Conservation (phyloP, 257 asterid genomes). For the Ocimum tenuiflorum region DNA sequence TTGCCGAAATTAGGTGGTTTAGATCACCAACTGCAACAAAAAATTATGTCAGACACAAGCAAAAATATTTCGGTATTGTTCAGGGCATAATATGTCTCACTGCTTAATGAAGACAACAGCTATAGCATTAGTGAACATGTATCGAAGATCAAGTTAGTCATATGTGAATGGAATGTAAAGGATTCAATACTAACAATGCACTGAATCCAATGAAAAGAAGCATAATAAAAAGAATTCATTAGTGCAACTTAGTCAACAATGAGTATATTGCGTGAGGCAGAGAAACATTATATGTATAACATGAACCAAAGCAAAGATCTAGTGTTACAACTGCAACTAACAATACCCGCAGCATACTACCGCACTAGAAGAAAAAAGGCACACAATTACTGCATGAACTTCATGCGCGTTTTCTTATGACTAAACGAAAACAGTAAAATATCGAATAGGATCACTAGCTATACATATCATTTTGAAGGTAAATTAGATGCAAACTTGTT, state of each 20-base stretch:
- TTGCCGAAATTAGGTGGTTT: constrained; percentile 81
- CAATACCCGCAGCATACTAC: not conserved
- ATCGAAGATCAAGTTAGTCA: not conserved
- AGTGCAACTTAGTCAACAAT: not conserved
- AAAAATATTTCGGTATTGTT: not conserved
- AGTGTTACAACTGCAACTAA: not conserved
- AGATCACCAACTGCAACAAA: constrained; percentile 64
- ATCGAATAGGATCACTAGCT: not conserved
- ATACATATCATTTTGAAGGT: not conserved
- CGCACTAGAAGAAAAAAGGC: not conserved
- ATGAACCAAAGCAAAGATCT: not conserved
- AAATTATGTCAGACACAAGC: not conserved
- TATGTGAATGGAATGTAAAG: not conserved
- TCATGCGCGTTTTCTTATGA: not conserved
- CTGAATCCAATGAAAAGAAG: not conserved
- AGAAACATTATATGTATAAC: not conserved
- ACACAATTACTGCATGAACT: not conserved
- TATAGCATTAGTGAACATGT: not conserved
- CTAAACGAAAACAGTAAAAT: not conserved
- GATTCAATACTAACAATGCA: not conserved
- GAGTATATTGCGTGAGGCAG: not conserved
- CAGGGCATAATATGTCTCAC: not conserved
- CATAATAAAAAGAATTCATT: not conserved
- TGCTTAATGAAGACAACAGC: not conserved
- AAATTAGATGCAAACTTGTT: not conserved